Conservation (phyloP, 2,329 filamentous ascomycete genomes). For the Aspergillus ochraceus region DNA sequence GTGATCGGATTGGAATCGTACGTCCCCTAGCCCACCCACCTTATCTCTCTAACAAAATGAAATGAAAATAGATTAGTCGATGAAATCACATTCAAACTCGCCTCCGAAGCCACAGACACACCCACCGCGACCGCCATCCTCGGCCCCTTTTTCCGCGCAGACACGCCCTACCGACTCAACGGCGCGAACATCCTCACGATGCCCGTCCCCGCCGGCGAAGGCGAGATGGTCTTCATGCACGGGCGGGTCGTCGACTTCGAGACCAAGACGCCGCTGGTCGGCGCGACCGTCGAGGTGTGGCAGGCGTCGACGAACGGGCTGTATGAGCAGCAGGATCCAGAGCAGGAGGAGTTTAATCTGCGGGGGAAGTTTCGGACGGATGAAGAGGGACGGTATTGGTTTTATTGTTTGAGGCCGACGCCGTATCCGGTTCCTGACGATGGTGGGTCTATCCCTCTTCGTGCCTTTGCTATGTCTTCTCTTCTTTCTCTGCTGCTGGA, state of each 20-base stretch:
- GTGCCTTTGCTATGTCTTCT: no score
- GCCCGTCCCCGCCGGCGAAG: constrained; percentile 40
- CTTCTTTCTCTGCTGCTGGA: no score
- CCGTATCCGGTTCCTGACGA: constrained; percentile 58
- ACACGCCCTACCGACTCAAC: constrained; percentile 69
- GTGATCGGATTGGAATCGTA: constrained; percentile 60
- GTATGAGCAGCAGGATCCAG: constrained; percentile 72
- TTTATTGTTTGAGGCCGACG: constrained; percentile 63
- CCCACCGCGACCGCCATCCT: constrained; percentile 77
- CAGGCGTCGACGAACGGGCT: constrained; percentile 72
- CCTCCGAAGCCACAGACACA: constrained; percentile 52
- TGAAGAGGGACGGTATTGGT: constrained; percentile 61
- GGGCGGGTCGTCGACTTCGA: constrained; percentile 59
- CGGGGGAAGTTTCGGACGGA: constrained; percentile 71
- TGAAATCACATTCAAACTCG: constrained; percentile 72
- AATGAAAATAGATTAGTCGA: constrained; percentile 61
- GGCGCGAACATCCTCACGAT: constrained; percentile 65
- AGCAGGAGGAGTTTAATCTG: constrained; percentile 71
- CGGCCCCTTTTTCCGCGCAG: constrained; percentile 78
- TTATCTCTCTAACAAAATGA: not conserved
- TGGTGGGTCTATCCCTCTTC: no score
- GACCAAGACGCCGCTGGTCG: constrained; percentile 64
- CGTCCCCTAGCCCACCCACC: constrained; percentile 16
- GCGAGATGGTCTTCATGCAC: constrained; percentile 63
- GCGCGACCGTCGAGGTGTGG: constrained; percentile 74